Percentiles rank a stretch among this genome's conserved stretches.
Evolutionary conservation across 192 early-diverging fungal genomes (phyloP).

Genomic region (Coemansia sp.): DNA sequence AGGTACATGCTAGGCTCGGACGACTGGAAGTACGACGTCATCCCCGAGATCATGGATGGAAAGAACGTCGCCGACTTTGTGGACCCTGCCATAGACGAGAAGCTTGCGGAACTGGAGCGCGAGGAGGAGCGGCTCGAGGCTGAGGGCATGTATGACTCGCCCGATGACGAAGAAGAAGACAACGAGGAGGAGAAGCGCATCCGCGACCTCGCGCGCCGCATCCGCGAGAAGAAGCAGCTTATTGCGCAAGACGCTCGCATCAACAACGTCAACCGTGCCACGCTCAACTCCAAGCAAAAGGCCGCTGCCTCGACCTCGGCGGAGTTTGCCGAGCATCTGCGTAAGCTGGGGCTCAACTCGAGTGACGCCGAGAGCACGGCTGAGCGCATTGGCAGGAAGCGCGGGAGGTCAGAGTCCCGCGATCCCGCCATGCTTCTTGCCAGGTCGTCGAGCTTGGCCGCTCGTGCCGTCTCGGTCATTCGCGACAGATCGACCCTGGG

Average conservation of each 20-base stretch:
- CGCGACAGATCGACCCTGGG: slow-evolving; percentile 76
- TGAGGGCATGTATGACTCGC: slow-evolving; percentile 90
- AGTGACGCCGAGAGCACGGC: slow-evolving; percentile 55
- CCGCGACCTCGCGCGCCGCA: slow-evolving; percentile 71
- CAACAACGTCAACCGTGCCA: slow-evolving; percentile 82
- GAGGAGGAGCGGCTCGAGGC: slow-evolving; percentile 95
- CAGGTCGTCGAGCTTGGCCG: slow-evolving; percentile 61
- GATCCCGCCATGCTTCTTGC: slow-evolving; percentile 63
- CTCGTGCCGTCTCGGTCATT: slow-evolving; percentile 58
- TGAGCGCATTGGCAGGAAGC: slow-evolving; percentile 71
- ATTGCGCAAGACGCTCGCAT: slow-evolving; percentile 75
- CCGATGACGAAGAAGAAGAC: slow-evolving; percentile 62
- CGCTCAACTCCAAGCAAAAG: slow-evolving; percentile 52
- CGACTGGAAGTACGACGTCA: slow-evolving; percentile 96
- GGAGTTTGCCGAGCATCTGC: slow-evolving; percentile 74
- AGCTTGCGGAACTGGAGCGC: slow-evolving; percentile 89
- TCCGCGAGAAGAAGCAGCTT: slow-evolving; percentile 84
- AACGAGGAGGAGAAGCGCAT: slow-evolving; percentile 81
- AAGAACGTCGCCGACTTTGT: slow-evolving; percentile 99
- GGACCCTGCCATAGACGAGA: slow-evolving; percentile 96
- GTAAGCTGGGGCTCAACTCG: slow-evolving; percentile 71
- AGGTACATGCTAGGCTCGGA: slow-evolving; percentile 77
- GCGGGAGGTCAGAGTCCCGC: slow-evolving; percentile 71
- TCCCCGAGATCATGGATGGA: slow-evolving; percentile 98
- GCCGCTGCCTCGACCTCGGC: slow-evolving; percentile 28